phyloP scores from a whole-genome alignment of 2,329 filamentous ascomycete genomes.

The Leptographium wingfieldii region DNA sequence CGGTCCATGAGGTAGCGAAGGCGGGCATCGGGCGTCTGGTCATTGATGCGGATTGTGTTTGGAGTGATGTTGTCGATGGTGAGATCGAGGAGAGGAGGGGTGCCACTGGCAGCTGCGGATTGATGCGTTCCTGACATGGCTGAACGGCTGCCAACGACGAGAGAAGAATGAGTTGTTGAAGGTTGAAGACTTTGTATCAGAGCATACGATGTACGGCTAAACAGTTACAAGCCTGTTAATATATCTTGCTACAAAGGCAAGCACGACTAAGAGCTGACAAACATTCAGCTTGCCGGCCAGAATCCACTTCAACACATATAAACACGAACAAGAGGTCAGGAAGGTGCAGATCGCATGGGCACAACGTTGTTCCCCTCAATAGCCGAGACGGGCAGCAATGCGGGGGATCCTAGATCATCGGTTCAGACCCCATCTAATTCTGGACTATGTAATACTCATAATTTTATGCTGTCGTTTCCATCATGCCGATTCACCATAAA shows the following conservation, averaged over 20 bases:
- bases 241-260: background rate
- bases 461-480: background rate
- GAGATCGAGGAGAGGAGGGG: slow-evolving; percentile 35
- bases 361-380: slow-evolving; percentile 1
- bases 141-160: background rate
- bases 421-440: background rate
- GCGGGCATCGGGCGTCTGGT: slow-evolving; percentile 50
- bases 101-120: background rate
- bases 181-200: background rate
- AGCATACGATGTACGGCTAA: too few species aligned
- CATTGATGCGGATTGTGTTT: slow-evolving; percentile 64
- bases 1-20: slow-evolving; percentile 61
- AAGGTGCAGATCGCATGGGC: background rate
- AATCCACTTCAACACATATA: background rate
- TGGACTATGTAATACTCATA: background rate
- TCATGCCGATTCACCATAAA: background rate
- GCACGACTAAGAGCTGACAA: slow-evolving; percentile 6
- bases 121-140: background rate
- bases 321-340: too few species aligned
- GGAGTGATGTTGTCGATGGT: slow-evolving; percentile 72
- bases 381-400: background rate
- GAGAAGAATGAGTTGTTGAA: background rate
- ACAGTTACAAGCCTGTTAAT: too few species aligned
- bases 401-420: background rate
- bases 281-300: background rate